phyloP scores from a whole-genome alignment of 1,284 basidiomycete species.

The Pisolithus thermaeus region DNA sequence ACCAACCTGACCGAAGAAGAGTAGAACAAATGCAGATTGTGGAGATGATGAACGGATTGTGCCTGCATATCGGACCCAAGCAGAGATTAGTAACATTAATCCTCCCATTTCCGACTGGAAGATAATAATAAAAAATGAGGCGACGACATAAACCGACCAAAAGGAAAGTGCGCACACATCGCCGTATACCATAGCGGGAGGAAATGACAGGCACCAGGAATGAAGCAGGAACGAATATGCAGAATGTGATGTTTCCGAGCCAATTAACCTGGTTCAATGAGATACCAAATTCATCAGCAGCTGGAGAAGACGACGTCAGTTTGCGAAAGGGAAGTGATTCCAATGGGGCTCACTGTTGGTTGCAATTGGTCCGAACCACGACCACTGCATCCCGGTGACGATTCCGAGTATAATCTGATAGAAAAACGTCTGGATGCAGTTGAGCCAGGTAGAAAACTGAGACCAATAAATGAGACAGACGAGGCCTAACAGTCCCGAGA shows the following conservation, averaged over 20 bases:
- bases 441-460: too few species aligned
- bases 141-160: neutral
- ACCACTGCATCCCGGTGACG: constrained; percentile 52
- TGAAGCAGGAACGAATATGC: constrained; percentile 53
- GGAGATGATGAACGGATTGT: constrained; percentile 44
- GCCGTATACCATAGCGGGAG: constrained; percentile 48
- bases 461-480: constrained; percentile 29
- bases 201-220: constrained; percentile 48
- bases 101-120: constrained; percentile 45
- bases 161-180: constrained; percentile 38
- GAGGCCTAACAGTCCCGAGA: constrained; percentile 54
- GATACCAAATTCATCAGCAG: constrained; percentile 50
- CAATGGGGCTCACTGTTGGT: constrained; percentile 41
- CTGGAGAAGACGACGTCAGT: constrained; percentile 29
- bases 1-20: constrained; percentile 60
- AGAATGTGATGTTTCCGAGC: constrained; percentile 59
- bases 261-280: constrained; percentile 63
- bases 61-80: constrained; percentile 67
- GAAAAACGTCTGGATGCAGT: neutral
- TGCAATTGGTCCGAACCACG: constrained; percentile 70
- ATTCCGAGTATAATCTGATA: constrained; percentile 51
- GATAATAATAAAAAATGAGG: neutral
- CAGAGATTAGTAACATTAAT: constrained; percentile 45
- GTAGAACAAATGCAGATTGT: constrained; percentile 49
- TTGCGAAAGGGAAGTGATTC: neutral